Evolutionary conservation across 176 grass and related monocot species (phyloP).

Genomic region (Eragrostis curvula): DNA sequence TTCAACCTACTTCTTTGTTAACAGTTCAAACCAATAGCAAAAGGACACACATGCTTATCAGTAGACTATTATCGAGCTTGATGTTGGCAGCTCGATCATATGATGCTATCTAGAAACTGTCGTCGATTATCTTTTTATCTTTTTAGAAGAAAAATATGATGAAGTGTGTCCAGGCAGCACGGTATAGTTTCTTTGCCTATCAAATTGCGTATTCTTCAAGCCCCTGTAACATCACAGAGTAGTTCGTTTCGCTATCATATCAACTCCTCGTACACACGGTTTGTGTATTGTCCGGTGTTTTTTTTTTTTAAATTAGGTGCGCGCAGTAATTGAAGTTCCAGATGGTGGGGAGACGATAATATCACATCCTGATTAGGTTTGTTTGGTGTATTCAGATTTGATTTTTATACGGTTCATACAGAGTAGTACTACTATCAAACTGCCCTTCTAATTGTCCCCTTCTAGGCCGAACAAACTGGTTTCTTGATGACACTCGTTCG

Average conservation of each 20-base stretch:
- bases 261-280: not conserved
- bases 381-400: not conserved
- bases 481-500: too few species aligned
- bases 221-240: not conserved
- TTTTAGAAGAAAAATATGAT: not conserved
- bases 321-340: constrained; percentile 35
- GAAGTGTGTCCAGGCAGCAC: not conserved
- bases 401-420: not conserved
- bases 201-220: not conserved
- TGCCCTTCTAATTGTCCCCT: not conserved
- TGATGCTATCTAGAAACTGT: not conserved
- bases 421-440: not conserved
- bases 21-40: constrained; percentile 20
- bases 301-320: not conserved
- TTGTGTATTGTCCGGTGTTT: not conserved
- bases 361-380: not conserved
- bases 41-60: constrained; percentile 12
- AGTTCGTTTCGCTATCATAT: not conserved
- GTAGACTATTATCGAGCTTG: not conserved
- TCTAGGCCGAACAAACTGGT: too few species aligned
- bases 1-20: not conserved
- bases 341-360: not conserved
- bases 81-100: not conserved
- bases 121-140: not conserved
- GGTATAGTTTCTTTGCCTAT: not conserved